Evolutionary conservation across 345 rosid species (phyloP), one percentile per base, ranked within the genome.

Genomic region (Moringa oleifera): DNA sequence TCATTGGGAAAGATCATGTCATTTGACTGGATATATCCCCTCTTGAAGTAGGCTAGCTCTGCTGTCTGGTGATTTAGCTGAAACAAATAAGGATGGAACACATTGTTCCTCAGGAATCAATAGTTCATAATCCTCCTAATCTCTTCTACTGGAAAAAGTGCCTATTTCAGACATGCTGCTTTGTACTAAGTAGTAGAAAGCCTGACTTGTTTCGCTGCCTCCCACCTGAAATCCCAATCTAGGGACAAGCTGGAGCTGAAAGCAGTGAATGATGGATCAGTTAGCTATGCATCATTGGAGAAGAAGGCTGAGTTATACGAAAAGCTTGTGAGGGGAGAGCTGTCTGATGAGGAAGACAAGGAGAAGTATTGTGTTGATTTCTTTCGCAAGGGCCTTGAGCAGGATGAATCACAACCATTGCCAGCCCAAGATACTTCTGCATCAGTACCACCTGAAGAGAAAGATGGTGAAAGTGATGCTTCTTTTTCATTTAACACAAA

Each of bases 281-380:
- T 66, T 2, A 86, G 96, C 77, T 90, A 88, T 25, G 95, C 95
- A 0, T 97, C 97, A 24, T 71, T 94, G 77, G 96, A 88, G 80
- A 94, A 62, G 82, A 94, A 94, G 73, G 97, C 97, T 5, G 83
- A 73, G 64, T 71, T 94, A 37, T 94, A 90, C 68, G 97, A 90
- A 15, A 94, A 88, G 73, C 79, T 94, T 55, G 83, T 67, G 19
- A 83, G 76, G 41, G 95, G 97, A 66, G 97, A 94, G 70, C 68
- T 94, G 6, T 83, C 96, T 0, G 96, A 94, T 69, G 99, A 94
- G 71, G 96, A 90, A 70, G 96, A 76, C 1, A 62, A 85, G 58
- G 96, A 90, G 80, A 94, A 88, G 77, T 88, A 90, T 56, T 83
- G 97, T 76, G 99, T 90, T 21, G 95, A 90, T 69, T 94, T 88